A percentile compares a stretch with the other conserved stretches of the same genome.
These are phyloP conservation scores for Deakozyma indianensis DNA, from an alignment of 805 yeast species.

Conservation along the genomic window DNA sequence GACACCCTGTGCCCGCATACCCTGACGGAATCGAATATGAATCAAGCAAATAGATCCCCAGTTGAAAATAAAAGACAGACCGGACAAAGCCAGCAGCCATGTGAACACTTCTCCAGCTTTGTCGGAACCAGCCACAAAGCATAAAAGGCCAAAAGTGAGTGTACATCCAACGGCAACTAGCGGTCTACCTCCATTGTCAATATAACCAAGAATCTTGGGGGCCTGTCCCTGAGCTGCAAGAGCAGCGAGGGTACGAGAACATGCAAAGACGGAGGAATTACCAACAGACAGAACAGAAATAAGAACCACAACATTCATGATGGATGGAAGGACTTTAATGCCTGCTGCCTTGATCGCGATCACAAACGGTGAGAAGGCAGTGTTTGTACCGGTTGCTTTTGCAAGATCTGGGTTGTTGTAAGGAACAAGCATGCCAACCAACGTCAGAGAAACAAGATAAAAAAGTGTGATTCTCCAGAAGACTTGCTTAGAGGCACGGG, in stretches of 20 bases:
- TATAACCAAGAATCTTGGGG: conserved; percentile 47
- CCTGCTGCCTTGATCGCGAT: conserved; percentile 57
- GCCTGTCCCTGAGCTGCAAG: conserved; percentile 53
- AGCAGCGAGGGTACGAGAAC: conserved; percentile 54
- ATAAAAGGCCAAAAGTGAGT: conserved; percentile 36
- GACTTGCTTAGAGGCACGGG: conserved; percentile 65
- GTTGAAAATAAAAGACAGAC: conserved; percentile 61
- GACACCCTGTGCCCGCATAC: conserved; percentile 52
- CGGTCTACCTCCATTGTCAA: conserved; percentile 72
- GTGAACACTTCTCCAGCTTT: conserved; percentile 38
- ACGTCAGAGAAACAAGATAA: conserved; percentile 44
- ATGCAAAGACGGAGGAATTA: conserved; percentile 55
- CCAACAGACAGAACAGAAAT: conserved; percentile 62
- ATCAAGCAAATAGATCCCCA: conserved; percentile 65
- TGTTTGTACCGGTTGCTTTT: conserved; percentile 34
- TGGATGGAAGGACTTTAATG: conserved; percentile 49
- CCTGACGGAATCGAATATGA: conserved; percentile 54
- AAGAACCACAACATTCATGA: conserved; percentile 57
- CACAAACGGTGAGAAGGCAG: conserved; percentile 60
- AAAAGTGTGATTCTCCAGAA: conserved; percentile 69
- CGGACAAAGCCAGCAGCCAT: conserved; percentile 69
- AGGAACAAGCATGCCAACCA: conserved; percentile 62
- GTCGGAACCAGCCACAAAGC: conserved; percentile 49
- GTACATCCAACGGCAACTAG: conserved; percentile 42
- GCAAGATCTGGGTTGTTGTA: conserved; percentile 37